These are phyloP conservation scores for Penicillium janthinellum DNA, from an alignment of 2,329 filamentous ascomycete genomes.

Conservation along the genomic window DNA sequence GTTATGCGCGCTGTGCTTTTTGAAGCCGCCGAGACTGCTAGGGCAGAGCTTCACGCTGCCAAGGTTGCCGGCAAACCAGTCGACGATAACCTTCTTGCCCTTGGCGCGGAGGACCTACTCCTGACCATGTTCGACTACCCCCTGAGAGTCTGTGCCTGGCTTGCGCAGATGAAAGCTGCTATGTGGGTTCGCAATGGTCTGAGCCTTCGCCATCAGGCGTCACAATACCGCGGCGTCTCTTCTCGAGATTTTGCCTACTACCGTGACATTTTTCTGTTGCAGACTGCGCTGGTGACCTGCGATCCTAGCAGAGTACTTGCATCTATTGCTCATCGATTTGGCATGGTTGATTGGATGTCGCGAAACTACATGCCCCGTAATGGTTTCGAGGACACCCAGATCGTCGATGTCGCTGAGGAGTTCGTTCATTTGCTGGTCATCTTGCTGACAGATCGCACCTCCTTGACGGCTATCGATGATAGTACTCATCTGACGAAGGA, in stretches of 20 bases:
- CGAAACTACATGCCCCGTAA: constrained; percentile 74
- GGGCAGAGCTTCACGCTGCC: constrained; percentile 59
- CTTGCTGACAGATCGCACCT: constrained; percentile 82
- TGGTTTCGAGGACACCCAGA: constrained; percentile 82
- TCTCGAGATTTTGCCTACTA: constrained; percentile 93
- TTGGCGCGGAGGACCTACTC: constrained; percentile 72
- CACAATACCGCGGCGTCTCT: constrained; percentile 84
- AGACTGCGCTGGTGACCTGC: constrained; percentile 86
- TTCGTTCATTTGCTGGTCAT: constrained; percentile 93
- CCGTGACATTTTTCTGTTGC: constrained; percentile 89
- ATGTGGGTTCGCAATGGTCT: constrained; percentile 99
- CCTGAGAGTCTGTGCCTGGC: constrained; percentile 89
- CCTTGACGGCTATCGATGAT: constrained; percentile 55
- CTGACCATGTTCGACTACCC: constrained; percentile 92
- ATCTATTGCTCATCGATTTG: constrained; percentile 88
- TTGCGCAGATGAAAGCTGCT: constrained; percentile 95
- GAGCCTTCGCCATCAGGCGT: constrained; percentile 91
- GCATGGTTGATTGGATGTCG: constrained; percentile 82
- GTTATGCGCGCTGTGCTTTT: constrained; percentile 69
- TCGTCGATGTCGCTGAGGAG: constrained; percentile 91
- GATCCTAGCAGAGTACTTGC: constrained; percentile 80
- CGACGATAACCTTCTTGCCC: constrained; percentile 52
- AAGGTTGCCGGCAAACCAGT: constrained; percentile 60
- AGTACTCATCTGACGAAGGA: constrained; percentile 59
- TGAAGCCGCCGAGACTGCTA: constrained; percentile 63